These are phyloP conservation scores for Verbascum thapsus DNA, from an alignment of 257 asterid genomes.

Conservation along the genomic window DNA sequence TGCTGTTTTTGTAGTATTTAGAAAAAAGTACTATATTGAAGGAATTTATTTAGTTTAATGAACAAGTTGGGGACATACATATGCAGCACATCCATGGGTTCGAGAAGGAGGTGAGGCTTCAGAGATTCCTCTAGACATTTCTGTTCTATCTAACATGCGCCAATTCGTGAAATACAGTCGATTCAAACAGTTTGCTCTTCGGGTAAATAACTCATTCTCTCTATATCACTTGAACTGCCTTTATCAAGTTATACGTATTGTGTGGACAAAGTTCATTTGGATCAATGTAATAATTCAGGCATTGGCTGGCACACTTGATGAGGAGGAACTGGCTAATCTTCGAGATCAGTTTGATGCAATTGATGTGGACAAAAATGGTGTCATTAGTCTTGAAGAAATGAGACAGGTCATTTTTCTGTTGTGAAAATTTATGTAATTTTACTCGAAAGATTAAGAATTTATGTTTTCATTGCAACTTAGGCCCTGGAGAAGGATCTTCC, in stretches of 20 bases:
- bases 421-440: conserved; percentile 3
- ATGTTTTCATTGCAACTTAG: conserved; percentile 38
- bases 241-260: conserved; percentile 5
- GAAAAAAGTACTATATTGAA: too few species aligned
- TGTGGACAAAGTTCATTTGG: not conserved
- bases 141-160: conserved; percentile 88
- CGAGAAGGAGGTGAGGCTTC: conserved; percentile 99
- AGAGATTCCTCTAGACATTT: conserved; percentile 95
- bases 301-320: conserved; percentile 91
- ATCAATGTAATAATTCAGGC: conserved; percentile 53
- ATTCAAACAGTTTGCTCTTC: conserved; percentile 93
- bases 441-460: not conserved
- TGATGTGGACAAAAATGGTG: conserved; percentile 93
- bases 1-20: too few species aligned
- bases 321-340: conserved; percentile 81
- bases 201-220: conserved; percentile 58
- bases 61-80: not conserved
- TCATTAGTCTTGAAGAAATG: conserved; percentile 98
- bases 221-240: conserved; percentile 9
- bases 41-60: too few species aligned
- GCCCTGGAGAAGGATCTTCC: conserved; percentile 98
- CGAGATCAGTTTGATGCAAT: conserved; percentile 96
- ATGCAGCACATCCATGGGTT: conserved; percentile 97
- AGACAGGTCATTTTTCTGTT: conserved; percentile 68
- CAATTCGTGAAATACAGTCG: conserved; percentile 89